These are phyloP conservation scores for Cytospora leucostoma DNA, from an alignment of 2,329 filamentous ascomycete genomes.

Conservation along the genomic window DNA sequence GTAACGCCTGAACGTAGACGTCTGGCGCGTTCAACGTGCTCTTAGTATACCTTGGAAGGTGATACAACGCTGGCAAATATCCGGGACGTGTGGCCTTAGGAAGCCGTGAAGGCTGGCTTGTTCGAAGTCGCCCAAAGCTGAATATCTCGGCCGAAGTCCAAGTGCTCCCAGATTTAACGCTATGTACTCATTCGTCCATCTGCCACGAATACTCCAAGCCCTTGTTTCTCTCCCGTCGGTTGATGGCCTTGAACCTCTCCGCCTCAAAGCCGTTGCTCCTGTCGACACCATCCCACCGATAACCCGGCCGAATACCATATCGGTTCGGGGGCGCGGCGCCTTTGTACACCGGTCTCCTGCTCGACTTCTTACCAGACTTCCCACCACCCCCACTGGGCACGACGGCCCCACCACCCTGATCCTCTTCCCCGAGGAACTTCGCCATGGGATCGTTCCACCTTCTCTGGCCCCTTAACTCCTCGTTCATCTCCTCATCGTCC, in stretches of 20 bases:
- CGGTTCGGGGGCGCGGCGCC: slow-evolving; percentile 85
- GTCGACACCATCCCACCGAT: slow-evolving; percentile 97
- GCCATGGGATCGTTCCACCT: slow-evolving; percentile 96
- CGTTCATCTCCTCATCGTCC: slow-evolving; percentile 88
- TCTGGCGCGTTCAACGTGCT: no score
- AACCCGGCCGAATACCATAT: slow-evolving; percentile 89
- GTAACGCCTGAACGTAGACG: no score
- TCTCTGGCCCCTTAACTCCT: slow-evolving; percentile 71
- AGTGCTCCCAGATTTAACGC: neutral
- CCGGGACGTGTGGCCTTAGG: neutral
- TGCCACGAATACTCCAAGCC: slow-evolving; percentile 91
- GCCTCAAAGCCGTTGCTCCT: slow-evolving; percentile 90
- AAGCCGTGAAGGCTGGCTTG: neutral
- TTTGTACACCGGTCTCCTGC: slow-evolving; percentile 59
- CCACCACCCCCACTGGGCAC: slow-evolving; percentile 24
- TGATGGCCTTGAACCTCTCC: slow-evolving; percentile 87
- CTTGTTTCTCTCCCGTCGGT: slow-evolving; percentile 73
- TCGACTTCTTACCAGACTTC: slow-evolving; percentile 34
- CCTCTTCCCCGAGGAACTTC: slow-evolving; percentile 66
- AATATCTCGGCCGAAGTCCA: neutral
- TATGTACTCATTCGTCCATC: slow-evolving; percentile 74
- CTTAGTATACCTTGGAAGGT: neutral
- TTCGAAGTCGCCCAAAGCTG: neutral
- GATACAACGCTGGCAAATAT: neutral
- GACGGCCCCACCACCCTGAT: slow-evolving; percentile 32